A percentile compares a stretch with the other conserved stretches of the same genome.
Evolutionary conservation across 1,139 yeast species (phyloP).

Genomic region (Yamadazyma sp.): DNA sequence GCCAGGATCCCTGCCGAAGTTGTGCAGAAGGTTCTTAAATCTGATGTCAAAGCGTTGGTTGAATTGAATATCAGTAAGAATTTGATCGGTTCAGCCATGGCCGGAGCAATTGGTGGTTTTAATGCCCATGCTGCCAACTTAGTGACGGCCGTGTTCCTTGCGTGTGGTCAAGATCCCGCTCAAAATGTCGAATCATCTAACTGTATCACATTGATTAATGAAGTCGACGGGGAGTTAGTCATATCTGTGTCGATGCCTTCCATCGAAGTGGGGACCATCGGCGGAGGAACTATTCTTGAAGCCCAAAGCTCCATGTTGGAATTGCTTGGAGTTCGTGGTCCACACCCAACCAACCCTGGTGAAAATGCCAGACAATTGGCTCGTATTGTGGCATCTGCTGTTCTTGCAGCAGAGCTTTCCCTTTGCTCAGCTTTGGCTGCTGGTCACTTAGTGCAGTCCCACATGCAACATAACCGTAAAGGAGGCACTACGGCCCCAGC

Average conservation of each 20-base stretch:
- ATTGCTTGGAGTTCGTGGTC: constrained; percentile 91
- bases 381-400: constrained; percentile 91
- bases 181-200: constrained; percentile 96
- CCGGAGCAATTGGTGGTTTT: constrained; percentile 97
- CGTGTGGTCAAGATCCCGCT: constrained; percentile 98
- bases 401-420: constrained; percentile 94
- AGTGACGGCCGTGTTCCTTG: constrained; percentile 89
- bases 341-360: constrained; percentile 93
- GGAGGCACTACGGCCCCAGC: constrained; percentile 44
- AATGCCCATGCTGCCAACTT: constrained; percentile 97
- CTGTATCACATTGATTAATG: constrained; percentile 91
- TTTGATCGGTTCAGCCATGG: constrained; percentile 96
- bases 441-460: constrained; percentile 96
- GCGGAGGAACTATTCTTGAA: constrained; percentile 97
- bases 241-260: constrained; percentile 98
- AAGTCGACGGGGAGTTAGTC: constrained; percentile 69
- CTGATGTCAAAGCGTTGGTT: constrained; percentile 89
- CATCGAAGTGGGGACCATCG: constrained; percentile 98
- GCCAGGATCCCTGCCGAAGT: constrained; percentile 83
- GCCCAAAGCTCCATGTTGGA: constrained; percentile 98
- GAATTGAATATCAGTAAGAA: constrained; percentile 87
- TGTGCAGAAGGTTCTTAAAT: constrained; percentile 79
- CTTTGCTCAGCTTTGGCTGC: constrained; percentile 95
- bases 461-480: constrained; percentile 92
- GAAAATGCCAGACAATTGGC: constrained; percentile 94